Conservation (phyloP, 139 green algal genomes). For the Tetraselmis striata region DNA sequence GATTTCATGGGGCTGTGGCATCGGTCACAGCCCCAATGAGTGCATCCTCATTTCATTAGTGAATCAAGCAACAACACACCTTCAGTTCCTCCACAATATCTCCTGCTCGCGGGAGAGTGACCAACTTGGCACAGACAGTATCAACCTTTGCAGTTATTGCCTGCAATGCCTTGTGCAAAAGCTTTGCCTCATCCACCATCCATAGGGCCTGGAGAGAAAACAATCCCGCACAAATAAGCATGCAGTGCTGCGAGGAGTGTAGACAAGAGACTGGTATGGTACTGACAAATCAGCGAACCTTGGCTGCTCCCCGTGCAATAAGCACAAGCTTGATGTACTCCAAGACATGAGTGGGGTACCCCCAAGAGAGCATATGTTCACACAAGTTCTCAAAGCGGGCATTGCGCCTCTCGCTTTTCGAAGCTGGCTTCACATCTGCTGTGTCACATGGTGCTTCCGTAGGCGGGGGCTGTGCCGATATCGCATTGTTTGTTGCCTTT, state of each 20-base stretch:
- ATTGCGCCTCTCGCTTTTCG: not conserved
- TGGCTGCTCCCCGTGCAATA: not conserved
- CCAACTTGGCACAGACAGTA: not conserved
- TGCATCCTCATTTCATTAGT: too few relatives aligned
- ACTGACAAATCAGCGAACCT: not conserved
- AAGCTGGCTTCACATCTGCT: too few relatives aligned
- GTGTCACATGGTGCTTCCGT: too few relatives aligned
- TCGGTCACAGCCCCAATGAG: too few relatives aligned
- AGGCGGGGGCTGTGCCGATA: too few relatives aligned
- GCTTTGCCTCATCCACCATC: not conserved
- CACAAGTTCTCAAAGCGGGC: not conserved
- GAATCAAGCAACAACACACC: too few relatives aligned
- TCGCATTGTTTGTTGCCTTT: too few relatives aligned
- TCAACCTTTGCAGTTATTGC: not conserved
- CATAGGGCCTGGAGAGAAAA: not conserved
- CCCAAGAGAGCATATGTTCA: not conserved
- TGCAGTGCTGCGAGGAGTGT: too few relatives aligned
- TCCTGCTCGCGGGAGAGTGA: not conserved
- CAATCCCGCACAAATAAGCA: too few relatives aligned
- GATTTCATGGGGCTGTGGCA: too few relatives aligned
- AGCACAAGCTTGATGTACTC: not conserved
- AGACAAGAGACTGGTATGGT: too few relatives aligned
- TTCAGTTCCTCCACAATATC: not conserved
- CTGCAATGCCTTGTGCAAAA: not conserved
- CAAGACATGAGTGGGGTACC: not conserved